Conservation (phyloP, 1,139 yeast species). For the Magnusiomyces ingens region DNA sequence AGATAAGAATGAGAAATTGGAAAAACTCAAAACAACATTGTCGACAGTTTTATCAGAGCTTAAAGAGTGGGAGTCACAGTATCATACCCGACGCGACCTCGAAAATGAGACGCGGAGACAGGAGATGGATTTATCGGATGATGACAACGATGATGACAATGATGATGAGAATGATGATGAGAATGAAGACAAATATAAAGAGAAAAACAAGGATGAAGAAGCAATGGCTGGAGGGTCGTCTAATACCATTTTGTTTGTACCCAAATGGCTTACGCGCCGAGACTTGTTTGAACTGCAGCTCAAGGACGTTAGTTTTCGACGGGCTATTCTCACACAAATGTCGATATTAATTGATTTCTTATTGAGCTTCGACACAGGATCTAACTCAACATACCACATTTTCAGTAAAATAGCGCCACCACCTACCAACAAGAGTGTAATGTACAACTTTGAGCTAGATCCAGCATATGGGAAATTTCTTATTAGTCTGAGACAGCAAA, state of each 20-base stretch:
- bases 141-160: slow-evolving; percentile 1
- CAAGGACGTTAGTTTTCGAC: slow-evolving; percentile 31
- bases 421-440: slow-evolving; percentile 26
- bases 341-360: slow-evolving; percentile 30
- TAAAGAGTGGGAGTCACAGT: slow-evolving; percentile 12
- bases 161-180: background rate
- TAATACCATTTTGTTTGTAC: slow-evolving; percentile 22
- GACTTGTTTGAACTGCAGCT: slow-evolving; percentile 34
- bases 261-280: slow-evolving; percentile 34
- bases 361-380: slow-evolving; percentile 19
- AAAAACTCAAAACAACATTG: slow-evolving; percentile 19
- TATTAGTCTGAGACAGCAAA: slow-evolving; percentile 16
- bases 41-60: slow-evolving; percentile 16
- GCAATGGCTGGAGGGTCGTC: slow-evolving; percentile 2
- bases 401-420: background rate
- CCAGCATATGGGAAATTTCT: slow-evolving; percentile 22
- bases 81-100: slow-evolving; percentile 13
- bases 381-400: background rate
- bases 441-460: slow-evolving; percentile 22
- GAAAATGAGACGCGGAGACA: slow-evolving; percentile 11
- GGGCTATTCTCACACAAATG: slow-evolving; percentile 30
- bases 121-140: slow-evolving; percentile 11
- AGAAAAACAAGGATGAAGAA: background rate
- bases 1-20: slow-evolving; percentile 13
- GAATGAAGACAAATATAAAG: background rate